A percentile compares a stretch with the other conserved stretches of the same genome.
These are phyloP conservation scores for Biscogniauxia marginata DNA, from an alignment of 2,329 filamentous ascomycete species.

Conservation along the genomic window DNA sequence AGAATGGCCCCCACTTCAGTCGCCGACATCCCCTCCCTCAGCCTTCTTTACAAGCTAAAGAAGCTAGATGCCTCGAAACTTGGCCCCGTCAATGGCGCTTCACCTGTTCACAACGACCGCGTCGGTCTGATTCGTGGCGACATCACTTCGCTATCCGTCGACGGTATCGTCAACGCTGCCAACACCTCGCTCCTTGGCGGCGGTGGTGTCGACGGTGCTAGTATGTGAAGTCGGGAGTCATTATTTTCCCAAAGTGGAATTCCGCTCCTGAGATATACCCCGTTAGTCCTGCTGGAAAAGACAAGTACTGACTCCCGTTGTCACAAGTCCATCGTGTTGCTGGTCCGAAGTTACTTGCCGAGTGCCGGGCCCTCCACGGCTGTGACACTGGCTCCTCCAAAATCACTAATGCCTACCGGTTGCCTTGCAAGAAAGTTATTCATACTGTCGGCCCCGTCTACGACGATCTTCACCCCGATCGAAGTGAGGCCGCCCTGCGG, in stretches of 20 bases:
- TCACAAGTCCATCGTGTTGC: conserved; percentile 84
- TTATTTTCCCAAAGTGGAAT: too few relatives aligned
- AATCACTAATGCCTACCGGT: conserved; percentile 73
- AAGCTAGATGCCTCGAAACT: conserved; percentile 38
- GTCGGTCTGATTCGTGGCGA: conserved; percentile 72
- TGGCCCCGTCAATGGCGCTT: conserved; percentile 22
- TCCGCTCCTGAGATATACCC: too few relatives aligned
- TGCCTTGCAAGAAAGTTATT: conserved; percentile 79
- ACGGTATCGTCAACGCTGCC: conserved; percentile 91
- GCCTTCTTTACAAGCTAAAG: conserved; percentile 62
- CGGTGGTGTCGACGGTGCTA: conserved; percentile 87
- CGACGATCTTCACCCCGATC: conserved; percentile 37
- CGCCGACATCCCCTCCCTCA: conserved; percentile 60
- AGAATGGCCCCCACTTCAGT: conserved; percentile 43
- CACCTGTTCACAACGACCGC: conserved; percentile 59
- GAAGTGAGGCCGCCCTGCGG: conserved; percentile 48
- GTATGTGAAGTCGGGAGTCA: too few relatives aligned
- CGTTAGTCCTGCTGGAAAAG: too few relatives aligned
- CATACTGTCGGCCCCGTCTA: conserved; percentile 91
- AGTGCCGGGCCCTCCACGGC: conserved; percentile 70
- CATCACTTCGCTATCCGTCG: conserved; percentile 75
- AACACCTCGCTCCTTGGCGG: conserved; percentile 78
- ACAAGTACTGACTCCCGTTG: too few relatives aligned
- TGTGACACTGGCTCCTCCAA: conserved; percentile 78
- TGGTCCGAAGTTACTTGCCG: conserved; percentile 63